Evolutionary conservation across 805 yeast species (phyloP).

Genomic region (Pichia membranifaciens): DNA sequence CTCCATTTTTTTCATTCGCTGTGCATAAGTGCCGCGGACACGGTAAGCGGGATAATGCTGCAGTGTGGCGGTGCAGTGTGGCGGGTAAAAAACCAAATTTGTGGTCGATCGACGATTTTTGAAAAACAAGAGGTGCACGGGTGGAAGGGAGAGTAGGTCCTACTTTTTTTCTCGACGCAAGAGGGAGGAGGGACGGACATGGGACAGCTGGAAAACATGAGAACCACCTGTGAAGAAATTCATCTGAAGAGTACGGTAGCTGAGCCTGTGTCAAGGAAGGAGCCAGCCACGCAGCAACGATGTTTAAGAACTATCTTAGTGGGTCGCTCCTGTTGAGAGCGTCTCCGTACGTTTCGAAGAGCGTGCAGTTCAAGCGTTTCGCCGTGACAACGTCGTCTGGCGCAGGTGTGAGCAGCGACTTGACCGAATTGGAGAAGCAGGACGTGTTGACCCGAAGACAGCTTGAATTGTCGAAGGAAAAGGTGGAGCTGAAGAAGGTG

Average conservation of each 20-base stretch:
- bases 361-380: slow-evolving; percentile 10
- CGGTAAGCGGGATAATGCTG: too few relatives aligned
- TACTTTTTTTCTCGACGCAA: too few relatives aligned
- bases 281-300: too few relatives aligned
- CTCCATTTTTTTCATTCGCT: slow-evolving; percentile 22
- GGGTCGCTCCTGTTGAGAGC: slow-evolving; percentile 1
- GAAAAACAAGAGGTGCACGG: too few relatives aligned
- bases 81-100: neutral
- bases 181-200: too few relatives aligned
- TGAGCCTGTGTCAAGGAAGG: too few relatives aligned
- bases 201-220: too few relatives aligned
- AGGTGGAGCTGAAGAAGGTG: slow-evolving; percentile 64
- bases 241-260: too few relatives aligned
- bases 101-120: neutral
- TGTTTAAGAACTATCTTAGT: neutral
- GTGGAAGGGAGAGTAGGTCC: too few relatives aligned
- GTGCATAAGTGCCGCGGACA: slow-evolving; percentile 21
- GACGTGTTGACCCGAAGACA: slow-evolving; percentile 69
- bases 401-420: slow-evolving; percentile 23
- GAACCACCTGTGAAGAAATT: too few relatives aligned
- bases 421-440: slow-evolving; percentile 74
- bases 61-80: neutral
- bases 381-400: slow-evolving; percentile 10
- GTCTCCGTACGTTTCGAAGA: neutral
- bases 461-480: slow-evolving; percentile 62